These are phyloP conservation scores for Myrica gale DNA, from an alignment of 306 rosid genomes.

Conservation along the genomic window DNA sequence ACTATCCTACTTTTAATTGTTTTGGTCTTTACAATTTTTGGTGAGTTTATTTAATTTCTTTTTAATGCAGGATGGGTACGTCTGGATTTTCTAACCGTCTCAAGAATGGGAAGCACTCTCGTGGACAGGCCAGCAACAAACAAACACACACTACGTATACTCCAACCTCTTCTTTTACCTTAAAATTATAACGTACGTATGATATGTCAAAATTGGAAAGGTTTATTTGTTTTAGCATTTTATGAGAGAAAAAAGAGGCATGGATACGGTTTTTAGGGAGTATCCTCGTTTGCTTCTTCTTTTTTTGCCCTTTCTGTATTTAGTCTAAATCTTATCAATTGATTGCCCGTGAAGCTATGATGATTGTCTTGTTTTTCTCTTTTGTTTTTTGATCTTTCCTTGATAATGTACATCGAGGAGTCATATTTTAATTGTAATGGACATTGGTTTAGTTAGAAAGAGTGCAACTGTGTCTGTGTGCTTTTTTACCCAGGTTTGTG, in stretches of 20 bases:
- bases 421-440: slow-evolving; percentile 30
- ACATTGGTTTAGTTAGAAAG: slow-evolving; percentile 19
- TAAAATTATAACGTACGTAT: not conserved
- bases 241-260: slow-evolving; percentile 31
- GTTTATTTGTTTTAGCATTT: not conserved
- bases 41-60: not conserved
- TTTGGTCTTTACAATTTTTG: not conserved
- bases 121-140: slow-evolving; percentile 26
- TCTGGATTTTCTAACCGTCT: slow-evolving; percentile 46
- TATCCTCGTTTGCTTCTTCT: slow-evolving; percentile 38
- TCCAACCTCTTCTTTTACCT: slow-evolving; percentile 23
- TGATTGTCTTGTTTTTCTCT: slow-evolving; percentile 16
- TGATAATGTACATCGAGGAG: slow-evolving; percentile 28
- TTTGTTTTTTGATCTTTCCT: slow-evolving; percentile 12
- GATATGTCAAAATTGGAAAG: not conserved
- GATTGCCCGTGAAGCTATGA: slow-evolving; percentile 29
- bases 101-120: slow-evolving; percentile 25
- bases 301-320: not conserved
- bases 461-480: slow-evolving; percentile 24
- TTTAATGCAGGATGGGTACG: slow-evolving; percentile 25
- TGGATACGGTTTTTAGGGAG: slow-evolving; percentile 71
- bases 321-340: slow-evolving; percentile 15
- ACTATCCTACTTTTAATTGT: not conserved
- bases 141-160: slow-evolving; percentile 42
- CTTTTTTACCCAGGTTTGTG: not conserved